These are phyloP conservation scores for Lactarius akahatsu DNA, from an alignment of 768 basidiomycete genomes.

Conservation along the genomic window DNA sequence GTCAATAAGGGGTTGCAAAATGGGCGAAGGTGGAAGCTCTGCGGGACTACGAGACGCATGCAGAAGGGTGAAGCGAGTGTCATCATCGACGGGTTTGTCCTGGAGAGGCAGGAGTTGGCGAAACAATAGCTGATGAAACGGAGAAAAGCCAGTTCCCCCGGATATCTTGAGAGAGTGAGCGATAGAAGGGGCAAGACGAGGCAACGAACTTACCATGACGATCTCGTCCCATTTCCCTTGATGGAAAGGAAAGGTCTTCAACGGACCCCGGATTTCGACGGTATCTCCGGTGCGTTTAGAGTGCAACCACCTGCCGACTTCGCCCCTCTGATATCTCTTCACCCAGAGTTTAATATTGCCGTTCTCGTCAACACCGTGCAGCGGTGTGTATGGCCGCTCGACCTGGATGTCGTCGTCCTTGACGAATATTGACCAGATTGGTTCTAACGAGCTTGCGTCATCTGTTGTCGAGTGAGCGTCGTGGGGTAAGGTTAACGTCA, in stretches of 20 bases:
- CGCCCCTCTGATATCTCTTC: slow-evolving; percentile 73
- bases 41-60: slow-evolving; percentile 62
- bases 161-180: slow-evolving; percentile 56
- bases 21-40: slow-evolving; percentile 66
- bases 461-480: slow-evolving; percentile 31
- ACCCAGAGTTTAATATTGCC: slow-evolving; percentile 79
- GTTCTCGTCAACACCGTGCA: slow-evolving; percentile 64
- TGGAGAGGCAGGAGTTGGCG: slow-evolving; percentile 42
- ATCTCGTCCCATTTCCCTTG: slow-evolving; percentile 74
- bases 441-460: slow-evolving; percentile 30
- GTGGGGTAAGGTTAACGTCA: slow-evolving; percentile 58
- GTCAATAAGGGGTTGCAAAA: slow-evolving; percentile 52
- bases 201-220: slow-evolving; percentile 57
- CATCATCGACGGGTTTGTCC: slow-evolving; percentile 19
- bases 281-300: slow-evolving; percentile 62
- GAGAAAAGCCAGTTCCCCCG: slow-evolving; percentile 85
- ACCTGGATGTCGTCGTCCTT: slow-evolving; percentile 90
- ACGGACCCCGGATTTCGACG: slow-evolving; percentile 75
- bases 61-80: slow-evolving; percentile 66
- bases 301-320: slow-evolving; percentile 83
- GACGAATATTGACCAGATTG: slow-evolving; percentile 75
- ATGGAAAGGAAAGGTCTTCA: slow-evolving; percentile 61
- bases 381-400: slow-evolving; percentile 81
- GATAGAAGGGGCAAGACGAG: not conserved
- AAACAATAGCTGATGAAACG: slow-evolving; percentile 77